Evolutionary conservation across 805 yeast species (phyloP), one percentile per base, ranked within the genome.

Genomic region (Candida germanica): DNA sequence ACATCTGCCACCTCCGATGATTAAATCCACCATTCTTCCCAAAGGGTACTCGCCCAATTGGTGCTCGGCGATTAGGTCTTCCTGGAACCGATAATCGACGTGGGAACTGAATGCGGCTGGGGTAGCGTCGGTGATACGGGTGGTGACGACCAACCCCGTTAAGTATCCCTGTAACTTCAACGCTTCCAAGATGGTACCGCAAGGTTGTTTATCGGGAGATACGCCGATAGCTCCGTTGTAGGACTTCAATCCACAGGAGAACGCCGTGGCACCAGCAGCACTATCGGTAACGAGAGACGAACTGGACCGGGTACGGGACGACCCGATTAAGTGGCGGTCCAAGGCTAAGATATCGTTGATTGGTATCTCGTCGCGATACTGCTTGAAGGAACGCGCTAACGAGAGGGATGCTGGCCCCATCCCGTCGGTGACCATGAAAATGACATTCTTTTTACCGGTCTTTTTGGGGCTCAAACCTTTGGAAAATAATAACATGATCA

Each of bases 251-350:
- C 80, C 89, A 59, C 96, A 87, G 0, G 94, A 71, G 51, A 88
- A 88, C 1, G 95, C 96, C 4, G 96, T 87, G 12, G 96, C 96
- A 11, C 96, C 97, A 2, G 96, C 97, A 6, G 97, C 97, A 13
- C 95, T 83, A 57, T 88, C 97, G 0, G 97, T 88, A 42, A 88
- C 77, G 47, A 84, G 66, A 1, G 94, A 83, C 46, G 70, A 66
- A 21, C 79, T 77, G n/a, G 95, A 84, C 40, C 89, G 71, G 0
- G 97, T 88, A 46, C 96, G 73, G 7, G 94, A 83, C 15, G 84
- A 72, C 17, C 97, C 97, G 36, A 88, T 74, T 30, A 87, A 64
- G 54, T 80, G 77, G 39, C 72, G 65, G 56, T 87, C 96, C 25
- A 87, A 51, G 6, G 64, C 58, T 43, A 86, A 66, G 10, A 77